Conservation (phyloP, 2,329 filamentous ascomycete species). For the Cordyceps militaris region DNA sequence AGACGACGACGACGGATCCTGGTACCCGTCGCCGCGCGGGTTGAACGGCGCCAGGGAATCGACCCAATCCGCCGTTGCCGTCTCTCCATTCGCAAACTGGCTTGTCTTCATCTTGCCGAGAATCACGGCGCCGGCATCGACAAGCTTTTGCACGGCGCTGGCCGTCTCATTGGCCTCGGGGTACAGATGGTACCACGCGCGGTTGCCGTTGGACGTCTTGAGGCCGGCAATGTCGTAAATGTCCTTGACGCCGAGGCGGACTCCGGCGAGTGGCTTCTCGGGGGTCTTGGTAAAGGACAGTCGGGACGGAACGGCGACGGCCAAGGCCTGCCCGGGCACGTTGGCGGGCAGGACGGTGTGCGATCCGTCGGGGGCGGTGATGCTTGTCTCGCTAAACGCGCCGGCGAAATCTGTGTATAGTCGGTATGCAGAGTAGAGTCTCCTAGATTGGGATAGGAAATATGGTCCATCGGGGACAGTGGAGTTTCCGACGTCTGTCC, state of each 20-base stretch:
- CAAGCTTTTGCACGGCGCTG: slow-evolving; percentile 45
- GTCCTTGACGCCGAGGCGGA: slow-evolving; percentile 53
- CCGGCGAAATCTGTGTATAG: slow-evolving; percentile 20
- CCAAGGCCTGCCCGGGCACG: slow-evolving; percentile 12
- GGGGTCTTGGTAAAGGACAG: slow-evolving; percentile 44
- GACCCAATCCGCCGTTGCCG: slow-evolving; percentile 39
- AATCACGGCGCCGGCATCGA: slow-evolving; percentile 49
- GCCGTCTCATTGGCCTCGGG: slow-evolving; percentile 39
- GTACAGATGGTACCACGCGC: slow-evolving; percentile 50
- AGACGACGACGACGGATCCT: slow-evolving; percentile 35
- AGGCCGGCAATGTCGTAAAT: slow-evolving; percentile 50
- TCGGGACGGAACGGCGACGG: slow-evolving; percentile 45
- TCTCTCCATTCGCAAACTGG: slow-evolving; percentile 36
- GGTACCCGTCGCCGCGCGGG: slow-evolving; percentile 41
- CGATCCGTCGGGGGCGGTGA: background rate
- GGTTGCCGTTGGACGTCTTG: slow-evolving; percentile 45
- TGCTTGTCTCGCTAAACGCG: slow-evolving; percentile 17
- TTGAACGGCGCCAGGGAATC: slow-evolving; percentile 35
- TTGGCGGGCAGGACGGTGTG: slow-evolving; percentile 13
- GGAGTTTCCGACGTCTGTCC: background rate
- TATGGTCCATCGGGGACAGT: slow-evolving; percentile 16
- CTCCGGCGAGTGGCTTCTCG: slow-evolving; percentile 46
- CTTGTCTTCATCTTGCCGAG: slow-evolving; percentile 40
- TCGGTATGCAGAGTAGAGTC: slow-evolving; percentile 16
- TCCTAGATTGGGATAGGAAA: slow-evolving; percentile 13